Base-by-base conservation (phyloP, 2,329 filamentous ascomycete genomes). In the Fusarium neocosmosporiellum region DNA sequence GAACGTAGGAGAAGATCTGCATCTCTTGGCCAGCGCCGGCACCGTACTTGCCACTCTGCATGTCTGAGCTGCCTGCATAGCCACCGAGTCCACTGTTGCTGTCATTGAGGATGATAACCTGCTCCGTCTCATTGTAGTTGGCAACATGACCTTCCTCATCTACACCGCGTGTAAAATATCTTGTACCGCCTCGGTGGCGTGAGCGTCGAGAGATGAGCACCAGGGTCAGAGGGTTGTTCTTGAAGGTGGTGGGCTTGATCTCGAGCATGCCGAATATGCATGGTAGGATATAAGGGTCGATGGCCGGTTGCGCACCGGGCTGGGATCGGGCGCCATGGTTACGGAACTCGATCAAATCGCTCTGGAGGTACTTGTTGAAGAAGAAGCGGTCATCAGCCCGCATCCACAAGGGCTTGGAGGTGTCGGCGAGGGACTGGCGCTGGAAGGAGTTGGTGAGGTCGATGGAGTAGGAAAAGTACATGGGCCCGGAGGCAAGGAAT, bases 41-140 rank as follows among this genome's bases (percentile, higher is more conserved):
- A 27, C 88, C 88, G 43, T 89, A 84, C 79, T 92, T 92, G 70
- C 91, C 92, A 79, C 93, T 95, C 77, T 93, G 90, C 85, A 93
- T 93, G 22, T 93, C 91, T 66, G 89, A 87, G 75, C 92, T 93
- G 61, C 94, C 93, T 58, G 92, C 92, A 81, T 94, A 98, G 8
- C 95, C 95, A 43, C 93, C 91, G 48, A 96, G 84, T 1, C 93
- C 92, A 65, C 90, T 90, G 55, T 89, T 88, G 63, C 85, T 88
- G 82, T 98, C 96, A 78, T 98, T 98, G 75, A 98, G 83, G 39
- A 99, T 90, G 69, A 98, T 88, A 36, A 96, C 87, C 81, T 99
- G 96, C 81, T 99, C 96, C 0, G 96, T 98, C 86, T 99, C 96
- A 80, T 99, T 99, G 88, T 96, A 99, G 82, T 99, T 99, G 74